A percentile compares a stretch with the other conserved stretches of the same genome.
phyloP scores from a whole-genome alignment of 1,139 yeast genomes.

The Suhomyces panamericanus region DNA sequence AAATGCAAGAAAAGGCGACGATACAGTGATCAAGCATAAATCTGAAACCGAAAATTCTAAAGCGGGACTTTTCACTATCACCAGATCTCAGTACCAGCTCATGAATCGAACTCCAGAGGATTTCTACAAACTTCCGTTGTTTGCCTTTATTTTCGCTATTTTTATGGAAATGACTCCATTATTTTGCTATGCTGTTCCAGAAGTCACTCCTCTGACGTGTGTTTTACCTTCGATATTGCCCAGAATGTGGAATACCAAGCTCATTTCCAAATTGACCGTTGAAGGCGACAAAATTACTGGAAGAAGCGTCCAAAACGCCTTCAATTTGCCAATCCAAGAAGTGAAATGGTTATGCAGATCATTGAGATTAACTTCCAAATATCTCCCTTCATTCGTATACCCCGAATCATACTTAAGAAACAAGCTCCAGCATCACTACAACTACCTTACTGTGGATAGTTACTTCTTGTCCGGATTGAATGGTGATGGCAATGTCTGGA shows the following conservation, averaged over 20 bases:
- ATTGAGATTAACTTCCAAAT: slow-evolving; percentile 41
- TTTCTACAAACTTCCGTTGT: slow-evolving; percentile 59
- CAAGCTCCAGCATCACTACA: slow-evolving; percentile 39
- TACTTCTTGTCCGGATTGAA: slow-evolving; percentile 44
- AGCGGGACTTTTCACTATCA: slow-evolving; percentile 34
- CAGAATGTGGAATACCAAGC: slow-evolving; percentile 30
- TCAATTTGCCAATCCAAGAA: slow-evolving; percentile 39
- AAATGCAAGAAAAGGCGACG: slow-evolving; percentile 18
- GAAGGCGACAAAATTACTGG: background rate
- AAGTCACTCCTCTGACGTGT: slow-evolving; percentile 70
- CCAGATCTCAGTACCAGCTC: slow-evolving; percentile 55
- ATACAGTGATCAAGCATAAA: slow-evolving; percentile 23
- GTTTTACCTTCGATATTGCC: slow-evolving; percentile 53
- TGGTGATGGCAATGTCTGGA: slow-evolving; percentile 51
- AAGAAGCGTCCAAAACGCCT: slow-evolving; percentile 37
- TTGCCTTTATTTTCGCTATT: slow-evolving; percentile 55
- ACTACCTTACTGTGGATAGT: slow-evolving; percentile 53
- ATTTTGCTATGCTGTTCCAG: slow-evolving; percentile 58
- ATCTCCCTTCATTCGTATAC: slow-evolving; percentile 37
- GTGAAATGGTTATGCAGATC: slow-evolving; percentile 33
- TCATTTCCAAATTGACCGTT: slow-evolving; percentile 5
- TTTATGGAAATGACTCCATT: slow-evolving; percentile 68
- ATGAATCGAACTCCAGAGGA: slow-evolving; percentile 61
- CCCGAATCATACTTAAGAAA: slow-evolving; percentile 42
- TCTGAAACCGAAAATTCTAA: background rate